Evolutionary conservation across 2,329 filamentous ascomycete genomes (phyloP).

Genomic region (Colletotrichum lentis): DNA sequence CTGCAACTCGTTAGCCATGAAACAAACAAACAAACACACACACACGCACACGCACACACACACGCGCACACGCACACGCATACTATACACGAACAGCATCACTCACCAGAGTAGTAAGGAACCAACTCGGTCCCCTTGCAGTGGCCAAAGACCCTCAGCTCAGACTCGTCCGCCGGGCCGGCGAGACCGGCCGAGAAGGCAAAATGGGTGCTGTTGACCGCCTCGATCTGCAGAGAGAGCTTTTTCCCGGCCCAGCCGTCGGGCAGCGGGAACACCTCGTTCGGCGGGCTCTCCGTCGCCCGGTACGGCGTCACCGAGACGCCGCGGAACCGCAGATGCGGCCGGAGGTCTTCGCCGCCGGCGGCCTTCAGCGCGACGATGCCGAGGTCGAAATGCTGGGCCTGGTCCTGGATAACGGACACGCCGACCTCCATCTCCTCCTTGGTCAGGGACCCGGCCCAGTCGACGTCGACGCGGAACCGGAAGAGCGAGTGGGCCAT

Average conservation of each 20-base stretch:
- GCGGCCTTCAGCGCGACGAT: slow-evolving; percentile 46
- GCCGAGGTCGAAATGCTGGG: slow-evolving; percentile 60
- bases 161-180: not conserved
- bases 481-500: slow-evolving; percentile 65
- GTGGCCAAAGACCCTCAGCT: slow-evolving; percentile 30
- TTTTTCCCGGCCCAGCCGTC: slow-evolving; percentile 29
- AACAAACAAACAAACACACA: too few relatives aligned
- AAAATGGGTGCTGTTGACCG: slow-evolving; percentile 34
- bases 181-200: slow-evolving; percentile 29
- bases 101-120: slow-evolving; percentile 38
- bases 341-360: slow-evolving; percentile 2
- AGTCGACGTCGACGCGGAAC: slow-evolving; percentile 58
- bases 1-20: not conserved
- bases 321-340: slow-evolving; percentile 38
- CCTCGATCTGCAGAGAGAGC: slow-evolving; percentile 28
- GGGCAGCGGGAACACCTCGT: slow-evolving; percentile 17
- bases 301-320: slow-evolving; percentile 36
- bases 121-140: slow-evolving; percentile 36
- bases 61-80: too few relatives aligned
- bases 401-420: slow-evolving; percentile 61
- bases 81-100: slow-evolving; percentile 36
- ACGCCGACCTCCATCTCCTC: slow-evolving; percentile 61
- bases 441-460: slow-evolving; percentile 44
- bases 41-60: too few relatives aligned
- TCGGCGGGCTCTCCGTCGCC: slow-evolving; percentile 12